Evolutionary conservation across 1,284 basidiomycete genomes (phyloP), one percentile per base, ranked within the genome.

Genomic region (Cutaneotrichosporon cutaneum): DNA sequence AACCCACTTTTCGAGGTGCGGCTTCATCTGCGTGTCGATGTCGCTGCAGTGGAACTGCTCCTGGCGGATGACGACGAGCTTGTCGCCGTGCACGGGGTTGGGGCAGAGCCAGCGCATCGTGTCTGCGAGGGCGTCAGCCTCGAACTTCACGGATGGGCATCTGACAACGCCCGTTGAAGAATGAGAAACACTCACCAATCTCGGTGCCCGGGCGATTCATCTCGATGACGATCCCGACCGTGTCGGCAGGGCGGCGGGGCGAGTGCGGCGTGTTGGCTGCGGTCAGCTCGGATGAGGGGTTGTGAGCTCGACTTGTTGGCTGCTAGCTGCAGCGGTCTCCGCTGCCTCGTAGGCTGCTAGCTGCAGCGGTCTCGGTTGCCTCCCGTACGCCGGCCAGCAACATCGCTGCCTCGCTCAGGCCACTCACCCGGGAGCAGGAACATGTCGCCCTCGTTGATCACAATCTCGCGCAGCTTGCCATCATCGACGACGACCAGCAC

Each of bases 391-490:
- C n/a, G n/a, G n/a, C n/a, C n/a, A n/a, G n/a, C n/a, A n/a, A n/a
- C n/a, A n/a, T n/a, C n/a, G n/a, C n/a, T n/a, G n/a, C n/a, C n/a
- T n/a, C 39, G 8, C 36, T 39, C 16, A 9, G 26, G 10, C 33
- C 22, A 72, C 84, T 59, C 64, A 92, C 93, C 89, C 53, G 94
- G 94, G 22, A 98, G 82, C 69, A 98, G 77, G 78, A 95, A 97
- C 92, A 98, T 96, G 69, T 94, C 92, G 47, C 94, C 94, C 79
- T 99, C 93, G 63, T 87, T 88, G 70, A 98, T 96, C 27, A 82
- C 81, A 42, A 98, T 90, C 74, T 98, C 94, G 71, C 84, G 83
- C 78, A 97, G 94, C 68, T 85, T 82, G n/a, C 87, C 88, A 21
- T 89, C 90, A 60, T 95, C 92, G 11, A 98, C 88, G 5, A 92